Base-by-base conservation (phyloP, 306 rosid genomes). In the Styphnolobium japonicum region DNA sequence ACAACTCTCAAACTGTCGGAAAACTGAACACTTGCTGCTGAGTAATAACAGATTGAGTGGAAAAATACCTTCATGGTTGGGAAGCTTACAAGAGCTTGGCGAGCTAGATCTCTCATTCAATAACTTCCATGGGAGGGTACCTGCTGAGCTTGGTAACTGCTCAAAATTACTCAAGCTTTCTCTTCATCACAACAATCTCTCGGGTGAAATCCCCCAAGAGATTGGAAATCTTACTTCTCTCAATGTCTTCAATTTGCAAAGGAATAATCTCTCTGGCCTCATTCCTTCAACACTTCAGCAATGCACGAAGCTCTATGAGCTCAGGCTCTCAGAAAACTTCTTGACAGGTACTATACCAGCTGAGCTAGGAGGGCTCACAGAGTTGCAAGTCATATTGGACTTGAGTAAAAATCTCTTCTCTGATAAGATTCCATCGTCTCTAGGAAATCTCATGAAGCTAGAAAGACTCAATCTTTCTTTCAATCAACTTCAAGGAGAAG, bases 21-120 rank as follows among this genome's bases (percentile, higher is more conserved):
- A 85, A 80, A 85, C 90, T 45, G 89, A 95, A 61, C 99, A 95
- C 81, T 55, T 95, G 52, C 79, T 95, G 29, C 85, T 95, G 34
- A 86, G 73, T 34, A 87, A 93, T 61, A 95, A 95, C 84, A 78
- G 79, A 15, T 77, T 91, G 66, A 73, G 51, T 36, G 99, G 98
- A 34, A 6, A 62, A 64, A 64, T 95, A 76, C 92, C 90, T 55
- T 62, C 77, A 48, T 90, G 97, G 98, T 71, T 93, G 62, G 98
- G 93, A 22, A 75, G 21, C 67, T 89, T 93, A 4, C 84, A 85
- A 64, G 85, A 82, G 80, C 91, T 95, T 33, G 99, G 99, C 25
- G 99, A 95, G 81, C 82, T 95, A 9, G 99, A 95, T 53, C 82
- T 95, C 64, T 95, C 99, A 51, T 91, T 79, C 79, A 95, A 95